Percentiles rank a stretch among this genome's conserved stretches.
Evolutionary conservation across 2,329 filamentous ascomycete genomes (phyloP).

Genomic region (Lachnellula suecica): DNA sequence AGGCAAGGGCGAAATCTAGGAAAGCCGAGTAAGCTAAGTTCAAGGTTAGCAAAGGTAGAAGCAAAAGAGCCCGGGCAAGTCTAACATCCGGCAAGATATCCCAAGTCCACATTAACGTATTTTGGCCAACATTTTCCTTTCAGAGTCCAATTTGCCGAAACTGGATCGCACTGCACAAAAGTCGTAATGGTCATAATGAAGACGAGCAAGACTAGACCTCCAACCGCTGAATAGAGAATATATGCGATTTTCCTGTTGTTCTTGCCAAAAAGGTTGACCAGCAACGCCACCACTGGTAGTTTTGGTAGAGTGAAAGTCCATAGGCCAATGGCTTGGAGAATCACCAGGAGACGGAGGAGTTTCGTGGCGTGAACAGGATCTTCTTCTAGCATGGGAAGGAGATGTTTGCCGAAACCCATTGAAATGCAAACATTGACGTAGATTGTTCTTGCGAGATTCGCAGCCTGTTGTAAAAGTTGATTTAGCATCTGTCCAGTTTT

Average conservation of each 20-base stretch:
- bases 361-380: not conserved
- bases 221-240: not conserved
- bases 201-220: not conserved
- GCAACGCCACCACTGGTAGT: conserved; percentile 1
- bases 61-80: not conserved
- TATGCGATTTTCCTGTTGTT: not conserved
- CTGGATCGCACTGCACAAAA: conserved; percentile 1
- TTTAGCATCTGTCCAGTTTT: not conserved
- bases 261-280: conserved; percentile 1
- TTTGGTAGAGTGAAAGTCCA: conserved; percentile 6
- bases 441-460: conserved; percentile 2
- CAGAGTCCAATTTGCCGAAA: not conserved
- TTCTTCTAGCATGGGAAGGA: not conserved
- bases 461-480: not conserved
- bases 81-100: not conserved
- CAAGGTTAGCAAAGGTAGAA: not conserved
- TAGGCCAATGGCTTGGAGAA: conserved; percentile 2
- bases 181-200: not conserved
- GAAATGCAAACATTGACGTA: not conserved
- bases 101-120: not conserved
- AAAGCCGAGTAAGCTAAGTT: conserved; percentile 2
- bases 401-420: not conserved
- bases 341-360: conserved; percentile 1
- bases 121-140: conserved; percentile 1
- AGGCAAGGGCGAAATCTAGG: conserved; percentile 2